A percentile compares a stretch with the other conserved stretches of the same genome.
Evolutionary conservation across 345 rosid genomes (phyloP).

Genomic region (Sisymbrium irio): DNA sequence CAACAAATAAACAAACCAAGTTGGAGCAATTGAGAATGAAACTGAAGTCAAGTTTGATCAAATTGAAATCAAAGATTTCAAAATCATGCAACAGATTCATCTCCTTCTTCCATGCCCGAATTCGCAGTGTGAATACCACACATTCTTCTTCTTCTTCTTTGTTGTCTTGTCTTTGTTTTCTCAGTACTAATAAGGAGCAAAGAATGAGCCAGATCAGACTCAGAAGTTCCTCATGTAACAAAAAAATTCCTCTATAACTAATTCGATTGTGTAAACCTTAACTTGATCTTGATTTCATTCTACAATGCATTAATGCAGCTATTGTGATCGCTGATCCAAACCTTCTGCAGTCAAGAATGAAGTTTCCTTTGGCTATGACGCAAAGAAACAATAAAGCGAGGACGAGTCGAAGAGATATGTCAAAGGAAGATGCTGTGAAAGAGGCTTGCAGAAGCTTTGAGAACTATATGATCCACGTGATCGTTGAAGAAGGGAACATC

Average conservation of each 20-base stretch:
- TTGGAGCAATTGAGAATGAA: slow-evolving; percentile 26
- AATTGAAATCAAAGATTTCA: slow-evolving; percentile 55
- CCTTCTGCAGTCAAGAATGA: slow-evolving; percentile 33
- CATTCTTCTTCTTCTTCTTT: slow-evolving; percentile 21
- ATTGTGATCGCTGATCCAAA: slow-evolving; percentile 13
- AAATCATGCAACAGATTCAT: slow-evolving; percentile 43
- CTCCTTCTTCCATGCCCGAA: slow-evolving; percentile 31
- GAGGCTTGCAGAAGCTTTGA: slow-evolving; percentile 85
- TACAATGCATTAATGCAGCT: slow-evolving; percentile 16
- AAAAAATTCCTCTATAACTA: background rate
- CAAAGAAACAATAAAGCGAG: slow-evolving; percentile 33
- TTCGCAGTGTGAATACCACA: slow-evolving; percentile 14
- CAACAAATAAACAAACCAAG: slow-evolving; percentile 7
- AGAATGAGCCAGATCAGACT: slow-evolving; percentile 35
- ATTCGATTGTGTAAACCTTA: background rate
- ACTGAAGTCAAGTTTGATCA: slow-evolving; percentile 43
- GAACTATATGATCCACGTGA: slow-evolving; percentile 75
- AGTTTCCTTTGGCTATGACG: slow-evolving; percentile 41
- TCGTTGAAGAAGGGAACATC: slow-evolving; percentile 64
- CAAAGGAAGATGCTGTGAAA: slow-evolving; percentile 40
- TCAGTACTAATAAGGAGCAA: slow-evolving; percentile 37
- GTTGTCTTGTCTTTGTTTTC: slow-evolving; percentile 24
- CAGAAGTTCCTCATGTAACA: slow-evolving; percentile 29
- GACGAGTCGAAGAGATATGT: background rate
- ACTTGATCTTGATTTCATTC: background rate